phyloP scores from a whole-genome alignment of 768 basidiomycete genomes.

The Mycena rosella region DNA sequence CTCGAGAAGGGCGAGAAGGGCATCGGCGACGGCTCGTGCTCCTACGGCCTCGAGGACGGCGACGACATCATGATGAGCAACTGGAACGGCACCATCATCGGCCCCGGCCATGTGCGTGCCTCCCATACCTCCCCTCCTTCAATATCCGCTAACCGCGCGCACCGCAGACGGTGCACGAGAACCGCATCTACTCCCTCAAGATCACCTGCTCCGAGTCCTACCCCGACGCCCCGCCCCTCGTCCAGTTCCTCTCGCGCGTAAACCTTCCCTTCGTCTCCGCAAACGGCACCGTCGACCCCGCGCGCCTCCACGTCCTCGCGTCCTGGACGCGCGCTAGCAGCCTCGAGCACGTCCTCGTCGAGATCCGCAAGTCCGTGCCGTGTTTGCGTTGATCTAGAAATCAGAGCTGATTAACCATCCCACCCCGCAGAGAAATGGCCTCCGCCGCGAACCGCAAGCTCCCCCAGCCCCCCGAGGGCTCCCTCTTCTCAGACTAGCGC shows the following conservation, averaged over 20 bases:
- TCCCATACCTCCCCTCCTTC: background rate
- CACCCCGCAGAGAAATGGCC: conserved; percentile 87
- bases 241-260: conserved; percentile 88
- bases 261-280: conserved; percentile 93
- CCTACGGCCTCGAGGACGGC: conserved; percentile 94
- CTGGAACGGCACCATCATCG: conserved; percentile 99
- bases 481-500: no score
- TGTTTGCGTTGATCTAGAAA: no score
- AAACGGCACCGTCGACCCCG: conserved; percentile 82
- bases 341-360: conserved; percentile 92
- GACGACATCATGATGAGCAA: conserved; percentile 98
- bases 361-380: conserved; percentile 91
- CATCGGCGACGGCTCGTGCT: conserved; percentile 97
- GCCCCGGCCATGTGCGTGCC: conserved; percentile 94
- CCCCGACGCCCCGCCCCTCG: conserved; percentile 81
- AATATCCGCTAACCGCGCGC: background rate
- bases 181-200: conserved; percentile 96
- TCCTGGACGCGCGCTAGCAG: conserved; percentile 83
- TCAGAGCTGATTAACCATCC: no score
- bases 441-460: conserved; percentile 92
- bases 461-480: conserved; percentile 94
- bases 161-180: conserved; percentile 98
- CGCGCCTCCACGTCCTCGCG: conserved; percentile 77
- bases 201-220: conserved; percentile 85
- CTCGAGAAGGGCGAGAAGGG: conserved; percentile 99